These are phyloP conservation scores for Ophiognomonia clavigignenti-juglandacearum DNA, from an alignment of 2,329 filamentous ascomycete genomes.

Conservation along the genomic window DNA sequence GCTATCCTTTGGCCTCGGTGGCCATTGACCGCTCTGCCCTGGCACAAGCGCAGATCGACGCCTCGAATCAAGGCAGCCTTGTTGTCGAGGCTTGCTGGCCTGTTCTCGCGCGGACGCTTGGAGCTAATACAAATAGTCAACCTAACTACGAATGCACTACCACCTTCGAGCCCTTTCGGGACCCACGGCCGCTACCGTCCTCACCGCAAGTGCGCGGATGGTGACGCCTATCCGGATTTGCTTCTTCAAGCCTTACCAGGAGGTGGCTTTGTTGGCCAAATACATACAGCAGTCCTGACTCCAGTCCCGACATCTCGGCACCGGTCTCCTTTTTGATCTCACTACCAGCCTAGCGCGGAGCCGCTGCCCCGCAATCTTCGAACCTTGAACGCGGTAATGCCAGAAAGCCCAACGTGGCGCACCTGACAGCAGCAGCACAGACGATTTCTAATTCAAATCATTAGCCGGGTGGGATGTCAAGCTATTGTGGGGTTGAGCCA, in stretches of 20 bases:
- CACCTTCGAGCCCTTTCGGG: too few relatives aligned
- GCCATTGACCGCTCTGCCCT: slow-evolving; percentile 2
- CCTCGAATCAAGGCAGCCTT: neutral
- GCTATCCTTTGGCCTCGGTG: neutral
- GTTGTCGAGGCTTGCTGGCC: neutral
- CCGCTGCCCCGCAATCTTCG: neutral
- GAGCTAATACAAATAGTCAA: neutral
- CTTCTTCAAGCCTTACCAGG: neutral
- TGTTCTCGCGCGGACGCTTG: too few relatives aligned
- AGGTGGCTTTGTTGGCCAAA: neutral
- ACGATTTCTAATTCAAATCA: too few relatives aligned
- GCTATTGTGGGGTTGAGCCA: too few relatives aligned
- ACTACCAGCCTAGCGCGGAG: neutral
- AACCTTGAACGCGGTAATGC: neutral
- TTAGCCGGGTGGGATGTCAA: too few relatives aligned
- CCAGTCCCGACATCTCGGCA: neutral
- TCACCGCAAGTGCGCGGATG: neutral
- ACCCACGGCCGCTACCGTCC: neutral
- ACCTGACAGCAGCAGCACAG: too few relatives aligned
- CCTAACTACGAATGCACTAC: too few relatives aligned
- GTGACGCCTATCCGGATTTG: neutral
- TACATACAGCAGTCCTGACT: too few relatives aligned
- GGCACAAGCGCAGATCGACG: too few relatives aligned
- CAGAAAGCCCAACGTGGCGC: neutral
- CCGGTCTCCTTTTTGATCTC: neutral